These are phyloP conservation scores for Hibiscus tridactylites DNA, from an alignment of 345 rosid genomes.

Conservation along the genomic window DNA sequence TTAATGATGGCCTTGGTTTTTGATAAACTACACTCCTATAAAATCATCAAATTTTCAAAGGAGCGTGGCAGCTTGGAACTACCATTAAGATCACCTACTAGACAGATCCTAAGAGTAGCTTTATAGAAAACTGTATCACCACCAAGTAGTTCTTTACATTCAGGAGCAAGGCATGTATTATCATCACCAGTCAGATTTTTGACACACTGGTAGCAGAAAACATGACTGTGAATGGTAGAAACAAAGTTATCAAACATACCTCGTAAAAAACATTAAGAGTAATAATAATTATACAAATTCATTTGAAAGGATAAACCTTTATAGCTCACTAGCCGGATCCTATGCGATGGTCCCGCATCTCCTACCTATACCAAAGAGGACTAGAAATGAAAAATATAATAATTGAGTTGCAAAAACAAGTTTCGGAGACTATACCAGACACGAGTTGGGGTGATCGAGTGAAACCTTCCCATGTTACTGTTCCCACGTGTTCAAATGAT, in stretches of 20 bases:
- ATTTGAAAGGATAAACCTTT: background rate
- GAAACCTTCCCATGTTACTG: too few relatives aligned
- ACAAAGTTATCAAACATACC: constrained; percentile 83
- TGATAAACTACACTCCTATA: constrained; percentile 45
- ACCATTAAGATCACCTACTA: too few relatives aligned
- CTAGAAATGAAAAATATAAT: too few relatives aligned
- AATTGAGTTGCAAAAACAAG: background rate
- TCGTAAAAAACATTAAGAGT: constrained; percentile 31
- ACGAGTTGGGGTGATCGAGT: too few relatives aligned
- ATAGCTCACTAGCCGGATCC: background rate
- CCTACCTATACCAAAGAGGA: too few relatives aligned
- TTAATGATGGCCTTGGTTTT: constrained; percentile 68
- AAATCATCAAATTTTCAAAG: background rate
- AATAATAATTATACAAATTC: constrained; percentile 5
- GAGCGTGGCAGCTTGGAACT: too few relatives aligned
- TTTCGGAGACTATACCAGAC: too few relatives aligned
- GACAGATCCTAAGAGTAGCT: constrained; percentile 48
- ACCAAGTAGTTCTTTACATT: constrained; percentile 62
- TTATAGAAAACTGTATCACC: constrained; percentile 68
- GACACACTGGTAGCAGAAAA: constrained; percentile 84
- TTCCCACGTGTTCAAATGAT: too few relatives aligned
- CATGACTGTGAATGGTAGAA: constrained; percentile 74
- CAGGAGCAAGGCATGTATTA: constrained; percentile 13
- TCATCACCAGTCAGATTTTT: constrained; percentile 46
- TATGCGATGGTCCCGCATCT: background rate